Evolutionary conservation across 2,329 filamentous ascomycete genomes (phyloP).

Genomic region (Mycogone perniciosa): DNA sequence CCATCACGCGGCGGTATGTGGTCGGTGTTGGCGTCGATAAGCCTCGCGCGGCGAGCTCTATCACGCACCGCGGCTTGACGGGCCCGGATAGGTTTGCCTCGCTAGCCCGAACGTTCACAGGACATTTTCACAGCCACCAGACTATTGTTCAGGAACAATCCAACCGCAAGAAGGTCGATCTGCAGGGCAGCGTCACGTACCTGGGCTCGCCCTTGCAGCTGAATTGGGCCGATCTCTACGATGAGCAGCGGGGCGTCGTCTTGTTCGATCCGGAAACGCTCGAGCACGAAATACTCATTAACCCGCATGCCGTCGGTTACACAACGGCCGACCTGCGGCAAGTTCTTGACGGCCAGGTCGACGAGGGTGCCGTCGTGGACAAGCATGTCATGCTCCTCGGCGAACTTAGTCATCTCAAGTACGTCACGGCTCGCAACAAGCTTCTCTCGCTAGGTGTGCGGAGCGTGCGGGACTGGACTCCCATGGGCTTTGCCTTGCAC

Average conservation of each 20-base stretch:
- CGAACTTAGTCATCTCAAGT: constrained; percentile 10
- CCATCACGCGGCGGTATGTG: constrained; percentile 16
- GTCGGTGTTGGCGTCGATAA: constrained; percentile 2
- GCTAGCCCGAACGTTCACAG: constrained; percentile 18
- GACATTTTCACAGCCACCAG: constrained; percentile 19
- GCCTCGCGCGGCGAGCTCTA: background rate
- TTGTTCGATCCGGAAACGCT: constrained; percentile 19
- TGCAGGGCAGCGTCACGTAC: constrained; percentile 17
- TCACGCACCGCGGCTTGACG: constrained; percentile 14
- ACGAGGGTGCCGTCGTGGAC: background rate
- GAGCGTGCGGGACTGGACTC: constrained; percentile 13
- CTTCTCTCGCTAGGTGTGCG: constrained; percentile 14
- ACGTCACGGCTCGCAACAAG: constrained; percentile 15
- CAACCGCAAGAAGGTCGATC: background rate
- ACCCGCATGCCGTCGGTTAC: constrained; percentile 17
- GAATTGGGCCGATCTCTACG: constrained; percentile 16
- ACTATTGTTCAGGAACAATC: constrained; percentile 14
- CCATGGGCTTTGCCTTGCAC: background rate
- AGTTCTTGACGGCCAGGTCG: constrained; percentile 10
- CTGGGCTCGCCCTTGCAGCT: constrained; percentile 19
- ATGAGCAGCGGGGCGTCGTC: constrained; percentile 16
- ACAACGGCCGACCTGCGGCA: constrained; percentile 6
- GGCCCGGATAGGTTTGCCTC: constrained; percentile 16
- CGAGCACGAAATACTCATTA: constrained; percentile 15
- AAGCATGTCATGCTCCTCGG: constrained; percentile 18